Base-by-base conservation (phyloP, 78 protist species). In the Dictyostelium intermedium region DNA sequence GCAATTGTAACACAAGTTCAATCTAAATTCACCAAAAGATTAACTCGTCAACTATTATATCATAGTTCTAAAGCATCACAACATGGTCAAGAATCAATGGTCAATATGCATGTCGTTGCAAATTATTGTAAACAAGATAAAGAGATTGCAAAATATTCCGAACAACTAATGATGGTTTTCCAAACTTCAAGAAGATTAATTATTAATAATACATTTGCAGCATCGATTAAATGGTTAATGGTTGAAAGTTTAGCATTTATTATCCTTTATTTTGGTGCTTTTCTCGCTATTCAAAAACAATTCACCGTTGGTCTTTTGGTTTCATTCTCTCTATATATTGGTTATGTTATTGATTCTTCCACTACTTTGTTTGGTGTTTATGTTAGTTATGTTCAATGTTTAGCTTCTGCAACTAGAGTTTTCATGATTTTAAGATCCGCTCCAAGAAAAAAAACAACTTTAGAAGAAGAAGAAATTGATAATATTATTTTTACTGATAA, bases 181-280 rank as follows among this genome's bases (percentile, higher is more conserved):
- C 14, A 47, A 25, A 89, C 82, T 3, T 85, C 94, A 10, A 60
- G 87, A 70, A 56, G 56, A 53, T 32, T 89, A 4, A 89, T 89
- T 70, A 34, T 89, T 13, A 80, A 72, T 23, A 80, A 78, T 34
- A 89, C 94, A 1, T 89, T 89, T 27, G 85, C 94, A 2, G 23
- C 78, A 0, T 89, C 94, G 5, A 27, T 89, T 27, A 89, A 89
- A 70, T 89, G 94, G 94, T 50, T 89, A n/a, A 45, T 89, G 87
- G 94, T 89, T 32, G 94, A 89, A 27, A 35, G 53, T 7, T 47
- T 89, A 16, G 94, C 94, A 43, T 89, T 89, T 11, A 69, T 63
- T n/a, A 81, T 89, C 27, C 87, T 89, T 76, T 89, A 89, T 78
- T 89, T 45, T 47, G 94, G 94, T 89, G 78, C 94, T 5, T 89